Percentiles rank a stretch among this genome's conserved stretches.
phyloP scores from a whole-genome alignment of 768 basidiomycete species.

The Serendipita indica region DNA sequence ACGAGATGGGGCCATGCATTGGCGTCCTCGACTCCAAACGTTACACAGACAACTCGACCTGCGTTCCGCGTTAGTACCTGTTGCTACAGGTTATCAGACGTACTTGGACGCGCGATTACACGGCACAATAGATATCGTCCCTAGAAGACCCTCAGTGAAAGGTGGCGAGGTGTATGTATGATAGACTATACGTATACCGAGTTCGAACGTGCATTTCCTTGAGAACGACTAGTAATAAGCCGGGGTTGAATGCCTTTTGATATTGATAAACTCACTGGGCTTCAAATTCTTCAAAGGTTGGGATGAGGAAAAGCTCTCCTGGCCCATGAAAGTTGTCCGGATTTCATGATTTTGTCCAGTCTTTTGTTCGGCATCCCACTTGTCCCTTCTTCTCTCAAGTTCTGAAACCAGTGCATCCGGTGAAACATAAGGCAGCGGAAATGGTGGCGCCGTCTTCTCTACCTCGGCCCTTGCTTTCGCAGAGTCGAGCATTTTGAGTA shows the following conservation, averaged over 20 bases:
- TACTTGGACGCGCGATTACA: background rate
- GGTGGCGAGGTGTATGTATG: background rate
- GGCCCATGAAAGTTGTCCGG: background rate
- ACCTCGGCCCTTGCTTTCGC: background rate
- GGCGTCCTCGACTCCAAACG: constrained; percentile 19
- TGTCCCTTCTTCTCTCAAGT: no score
- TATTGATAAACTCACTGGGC: background rate
- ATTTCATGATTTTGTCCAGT: background rate
- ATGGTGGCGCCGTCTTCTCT: background rate
- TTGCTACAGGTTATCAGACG: background rate
- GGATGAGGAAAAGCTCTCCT: background rate
- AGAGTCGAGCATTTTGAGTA: no score
- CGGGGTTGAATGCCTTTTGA: background rate
- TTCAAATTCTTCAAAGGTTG: background rate
- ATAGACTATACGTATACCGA: background rate
- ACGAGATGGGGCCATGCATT: constrained; percentile 17
- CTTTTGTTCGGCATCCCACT: background rate
- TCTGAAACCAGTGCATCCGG: background rate
- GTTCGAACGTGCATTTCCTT: background rate
- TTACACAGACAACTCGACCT: constrained; percentile 7
- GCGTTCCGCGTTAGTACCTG: background rate
- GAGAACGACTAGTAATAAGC: background rate
- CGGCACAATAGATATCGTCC: background rate
- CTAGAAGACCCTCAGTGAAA: background rate
- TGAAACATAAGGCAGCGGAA: background rate